Conservation (phyloP, 129 eudicot genomes). For the Artemisia tridentata region DNA sequence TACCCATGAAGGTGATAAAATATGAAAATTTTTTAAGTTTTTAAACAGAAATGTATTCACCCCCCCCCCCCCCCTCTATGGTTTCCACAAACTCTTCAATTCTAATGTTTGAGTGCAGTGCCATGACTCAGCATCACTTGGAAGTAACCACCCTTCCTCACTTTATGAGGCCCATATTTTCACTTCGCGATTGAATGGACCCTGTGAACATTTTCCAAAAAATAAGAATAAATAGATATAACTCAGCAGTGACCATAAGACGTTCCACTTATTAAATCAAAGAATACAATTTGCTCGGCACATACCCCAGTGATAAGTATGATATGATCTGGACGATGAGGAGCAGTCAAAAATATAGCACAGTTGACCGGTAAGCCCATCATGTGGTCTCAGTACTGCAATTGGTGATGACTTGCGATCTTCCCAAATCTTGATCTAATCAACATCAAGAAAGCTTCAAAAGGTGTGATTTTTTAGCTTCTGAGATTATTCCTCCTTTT, state of each 20-base stretch:
- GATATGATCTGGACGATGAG: constrained; percentile 95
- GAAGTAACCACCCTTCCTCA: constrained; percentile 99
- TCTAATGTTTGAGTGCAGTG: constrained; percentile 82
- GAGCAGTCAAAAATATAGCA: constrained; percentile 41
- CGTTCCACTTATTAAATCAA: background rate
- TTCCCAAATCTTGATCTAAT: constrained; percentile 68
- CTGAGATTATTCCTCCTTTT: background rate
- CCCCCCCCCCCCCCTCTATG: no score
- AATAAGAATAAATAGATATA: background rate
- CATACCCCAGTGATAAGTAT: constrained; percentile 88
- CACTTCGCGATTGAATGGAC: constrained; percentile 83
- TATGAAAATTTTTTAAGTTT: no score
- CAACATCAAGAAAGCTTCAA: background rate
- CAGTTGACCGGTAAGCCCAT: constrained; percentile 18
- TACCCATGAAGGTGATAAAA: no score
- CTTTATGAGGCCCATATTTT: constrained; percentile 90
- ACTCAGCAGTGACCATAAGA: background rate
- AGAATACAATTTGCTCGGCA: background rate
- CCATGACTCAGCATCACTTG: constrained; percentile 96
- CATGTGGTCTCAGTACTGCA: constrained; percentile 19
- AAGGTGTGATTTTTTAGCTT: background rate
- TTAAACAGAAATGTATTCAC: no score
- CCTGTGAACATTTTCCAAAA: constrained; percentile 40
- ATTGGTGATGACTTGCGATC: constrained; percentile 13
- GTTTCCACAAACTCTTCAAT: constrained; percentile 75